Evolutionary conservation across 139 green algal genomes (phyloP).

Genomic region (Marvania coccoides): DNA sequence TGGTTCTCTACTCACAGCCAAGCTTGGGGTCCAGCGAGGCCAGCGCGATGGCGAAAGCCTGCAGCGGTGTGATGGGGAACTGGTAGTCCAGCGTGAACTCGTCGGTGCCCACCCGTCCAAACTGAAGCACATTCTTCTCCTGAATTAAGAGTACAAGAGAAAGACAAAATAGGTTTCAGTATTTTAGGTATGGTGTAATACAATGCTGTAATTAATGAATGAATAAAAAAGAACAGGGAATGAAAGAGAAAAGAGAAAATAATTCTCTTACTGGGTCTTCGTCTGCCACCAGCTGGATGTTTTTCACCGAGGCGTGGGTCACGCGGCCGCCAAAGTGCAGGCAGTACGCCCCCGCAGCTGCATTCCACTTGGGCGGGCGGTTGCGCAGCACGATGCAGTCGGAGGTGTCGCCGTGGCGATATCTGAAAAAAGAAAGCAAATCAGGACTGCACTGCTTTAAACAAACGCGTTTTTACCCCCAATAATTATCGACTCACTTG

Average conservation of each 20-base stretch:
- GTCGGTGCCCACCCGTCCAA: conserved; percentile 82
- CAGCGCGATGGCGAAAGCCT: conserved; percentile 85
- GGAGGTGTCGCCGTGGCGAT: conserved; percentile 9
- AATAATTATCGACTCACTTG: background rate
- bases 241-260: background rate
- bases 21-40: conserved; percentile 94
- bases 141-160: conserved; percentile 6
- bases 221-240: background rate
- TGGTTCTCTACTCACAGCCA: conserved; percentile 22
- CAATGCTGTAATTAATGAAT: background rate
- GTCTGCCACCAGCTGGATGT: conserved; percentile 91
- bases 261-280: conserved; percentile 28
- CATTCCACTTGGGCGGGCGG: conserved; percentile 91
- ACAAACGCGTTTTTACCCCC: background rate
- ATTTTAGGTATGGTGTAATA: too few species aligned
- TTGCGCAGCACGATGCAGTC: conserved; percentile 64
- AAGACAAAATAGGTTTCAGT: too few species aligned
- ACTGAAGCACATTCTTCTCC: conserved; percentile 78
- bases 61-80: conserved; percentile 67
- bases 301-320: conserved; percentile 94
- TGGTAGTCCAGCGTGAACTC: conserved; percentile 93
- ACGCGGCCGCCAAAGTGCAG: conserved; percentile 97
- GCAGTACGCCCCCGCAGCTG: conserved; percentile 85
- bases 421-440: conserved; percentile 9
- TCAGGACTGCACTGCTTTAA: background rate